These are phyloP conservation scores for Chamaecyparis obtusa DNA, from an alignment of 75 land plant genomes.

Conservation along the genomic window DNA sequence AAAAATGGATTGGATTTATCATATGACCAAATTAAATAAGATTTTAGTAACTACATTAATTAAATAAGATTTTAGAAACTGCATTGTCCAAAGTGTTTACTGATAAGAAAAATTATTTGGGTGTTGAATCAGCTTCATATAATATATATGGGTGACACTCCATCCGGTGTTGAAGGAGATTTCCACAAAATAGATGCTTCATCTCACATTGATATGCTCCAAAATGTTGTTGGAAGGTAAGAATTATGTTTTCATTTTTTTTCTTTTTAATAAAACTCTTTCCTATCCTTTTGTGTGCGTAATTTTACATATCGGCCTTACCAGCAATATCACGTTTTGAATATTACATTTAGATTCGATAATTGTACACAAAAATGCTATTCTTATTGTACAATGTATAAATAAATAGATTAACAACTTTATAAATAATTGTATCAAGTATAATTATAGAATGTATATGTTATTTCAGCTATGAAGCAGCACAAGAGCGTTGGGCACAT, in stretches of 20 bases:
- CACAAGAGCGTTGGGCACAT: conserved; percentile 17
- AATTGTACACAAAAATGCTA: too few relatives aligned
- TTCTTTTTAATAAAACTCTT: not conserved
- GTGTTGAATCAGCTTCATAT: not conserved
- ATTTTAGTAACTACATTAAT: too few relatives aligned
- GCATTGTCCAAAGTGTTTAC: not conserved
- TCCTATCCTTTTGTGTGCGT: not conserved
- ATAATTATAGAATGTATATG: not conserved
- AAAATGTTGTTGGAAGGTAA: not conserved
- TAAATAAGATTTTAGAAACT: too few relatives aligned
- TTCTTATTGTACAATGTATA: too few relatives aligned
- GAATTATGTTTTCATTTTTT: too few relatives aligned
- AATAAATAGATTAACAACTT: too few relatives aligned
- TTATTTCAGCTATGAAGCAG: conserved; percentile 10
- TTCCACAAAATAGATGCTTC: not conserved
- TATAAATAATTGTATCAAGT: too few relatives aligned
- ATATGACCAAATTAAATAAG: not conserved
- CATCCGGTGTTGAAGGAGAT: not conserved
- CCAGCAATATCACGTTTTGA: too few relatives aligned
- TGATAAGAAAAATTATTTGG: not conserved
- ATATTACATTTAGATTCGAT: too few relatives aligned
- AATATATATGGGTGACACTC: not conserved
- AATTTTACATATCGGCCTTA: too few relatives aligned
- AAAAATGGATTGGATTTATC: too few relatives aligned
- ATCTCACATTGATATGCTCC: not conserved